Base-by-base conservation (phyloP, 2,329 filamentous ascomycete genomes). In the Plenodomus tracheiphilus region DNA sequence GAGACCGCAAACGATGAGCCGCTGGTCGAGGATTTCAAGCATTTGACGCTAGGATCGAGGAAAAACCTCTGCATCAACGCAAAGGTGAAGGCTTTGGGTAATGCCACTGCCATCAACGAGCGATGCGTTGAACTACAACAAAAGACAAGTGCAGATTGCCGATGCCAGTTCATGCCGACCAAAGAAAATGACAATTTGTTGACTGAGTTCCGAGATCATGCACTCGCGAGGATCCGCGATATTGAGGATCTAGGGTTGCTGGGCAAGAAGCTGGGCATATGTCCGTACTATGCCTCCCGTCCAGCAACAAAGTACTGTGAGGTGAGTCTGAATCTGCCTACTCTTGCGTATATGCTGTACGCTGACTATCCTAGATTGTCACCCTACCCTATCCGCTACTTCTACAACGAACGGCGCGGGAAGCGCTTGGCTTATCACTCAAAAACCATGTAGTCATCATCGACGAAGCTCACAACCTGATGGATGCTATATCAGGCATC, bases 401-500 rank as follows among this genome's bases (percentile, higher is more conserved):
- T 0, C 77, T 99, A 2, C 94, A 97, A 65, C 89, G 86, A 62
- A 89, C 85, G 3, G 92, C 94, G 0, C 81, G 94, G 41, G 92
- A 97, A 52, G 91, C 94, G 0, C 79, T 99, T 0, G 87, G 88
- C 0, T 85, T 99, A 37, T 93, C 88, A 19, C 74, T 99, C 8
- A 91, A 95, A 61, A 85, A 86, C 4, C 94, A 96, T 64, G 80
- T 99, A 0, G 85, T 99, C n/a, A 88, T 99, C 20, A 89, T 99
- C 40, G 94, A 99, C 60, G 94, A 99, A 76, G 94, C 94, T 0
- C 94, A 99, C 69, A 99, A 99, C 66, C 83, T 99, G 43, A 96
- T 97, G 87, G 92, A 97, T 69, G 91, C 93, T 0, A 90, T 99
- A 39, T 84, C 90, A 15, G 87, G 86, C 39, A 94, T 96, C 28